Evolutionary conservation across 805 yeast genomes (phyloP).

Genomic region (Metschnikowia gelsemii): DNA sequence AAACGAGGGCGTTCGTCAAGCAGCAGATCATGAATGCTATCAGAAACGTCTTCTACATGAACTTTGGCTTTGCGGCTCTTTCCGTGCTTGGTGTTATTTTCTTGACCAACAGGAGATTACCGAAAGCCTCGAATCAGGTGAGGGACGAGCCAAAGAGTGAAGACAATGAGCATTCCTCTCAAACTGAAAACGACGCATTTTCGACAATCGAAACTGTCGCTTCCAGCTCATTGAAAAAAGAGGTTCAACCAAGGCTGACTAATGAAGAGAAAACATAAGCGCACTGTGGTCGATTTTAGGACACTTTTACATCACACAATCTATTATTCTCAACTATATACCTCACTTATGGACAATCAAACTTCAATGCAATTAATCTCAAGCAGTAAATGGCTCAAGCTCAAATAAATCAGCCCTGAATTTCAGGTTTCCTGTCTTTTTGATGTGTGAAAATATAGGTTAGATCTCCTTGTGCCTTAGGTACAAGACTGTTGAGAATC

Average conservation of each 20-base stretch:
- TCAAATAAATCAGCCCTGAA: not conserved
- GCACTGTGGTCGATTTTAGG: not conserved
- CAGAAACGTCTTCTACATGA: slow-evolving; percentile 40
- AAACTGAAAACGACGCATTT: not conserved
- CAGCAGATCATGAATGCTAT: slow-evolving; percentile 37
- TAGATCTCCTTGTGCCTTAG: slow-evolving; percentile 13
- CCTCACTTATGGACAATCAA: too few species aligned
- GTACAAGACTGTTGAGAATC: slow-evolving; percentile 13
- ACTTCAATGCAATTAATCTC: too few species aligned
- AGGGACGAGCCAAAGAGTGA: slow-evolving; percentile 14
- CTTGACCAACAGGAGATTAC: slow-evolving; percentile 44
- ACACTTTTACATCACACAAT: not conserved
- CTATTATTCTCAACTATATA: not conserved
- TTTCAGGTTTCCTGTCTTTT: not conserved
- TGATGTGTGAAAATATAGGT: slow-evolving; percentile 17
- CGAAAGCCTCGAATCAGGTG: slow-evolving; percentile 21
- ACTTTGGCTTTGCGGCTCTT: slow-evolving; percentile 35
- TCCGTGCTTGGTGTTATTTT: slow-evolving; percentile 34
- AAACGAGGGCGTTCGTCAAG: slow-evolving; percentile 26
- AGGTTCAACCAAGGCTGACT: not conserved
- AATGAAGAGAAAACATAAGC: not conserved
- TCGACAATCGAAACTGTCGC: slow-evolving; percentile 5
- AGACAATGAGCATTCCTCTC: slow-evolving; percentile 1
- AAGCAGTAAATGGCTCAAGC: too few species aligned
- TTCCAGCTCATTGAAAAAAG: not conserved